Percentiles rank a stretch among this genome's conserved stretches.
Evolutionary conservation across 441 rosid species (phyloP).

Genomic region (Syzygium syzygioides): DNA sequence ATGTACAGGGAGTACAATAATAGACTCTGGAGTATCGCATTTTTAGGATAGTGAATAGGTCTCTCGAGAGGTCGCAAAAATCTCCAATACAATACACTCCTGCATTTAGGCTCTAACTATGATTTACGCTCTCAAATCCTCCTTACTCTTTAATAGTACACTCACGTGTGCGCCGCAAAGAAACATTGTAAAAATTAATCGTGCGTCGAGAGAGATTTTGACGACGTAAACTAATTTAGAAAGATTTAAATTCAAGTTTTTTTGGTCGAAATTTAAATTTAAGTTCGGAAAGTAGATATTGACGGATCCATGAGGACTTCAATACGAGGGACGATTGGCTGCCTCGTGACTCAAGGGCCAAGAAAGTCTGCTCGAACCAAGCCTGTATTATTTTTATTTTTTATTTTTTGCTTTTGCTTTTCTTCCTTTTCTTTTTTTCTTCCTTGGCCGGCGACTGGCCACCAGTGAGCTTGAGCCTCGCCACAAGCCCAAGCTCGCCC

Average conservation of each 20-base stretch:
- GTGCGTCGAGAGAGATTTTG: accelerated
- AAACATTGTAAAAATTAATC: neutral
- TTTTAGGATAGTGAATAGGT: accelerated
- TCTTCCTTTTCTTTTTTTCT: too few species aligned
- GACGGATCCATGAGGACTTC: neutral
- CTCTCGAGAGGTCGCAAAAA: neutral
- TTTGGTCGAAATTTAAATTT: neutral
- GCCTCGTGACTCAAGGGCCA: conserved; percentile 90
- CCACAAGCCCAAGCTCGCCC: accelerated
- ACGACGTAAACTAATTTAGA: too few species aligned
- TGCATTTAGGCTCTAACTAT: accelerated
- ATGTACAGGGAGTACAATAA: neutral
- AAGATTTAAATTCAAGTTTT: too few species aligned
- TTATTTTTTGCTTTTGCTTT: too few species aligned
- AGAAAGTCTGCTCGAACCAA: conserved; percentile 90
- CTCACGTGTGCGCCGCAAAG: neutral
- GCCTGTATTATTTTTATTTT: conserved; percentile 27
- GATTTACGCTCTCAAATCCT: neutral
- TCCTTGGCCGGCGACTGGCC: too few species aligned
- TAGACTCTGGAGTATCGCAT: accelerated
- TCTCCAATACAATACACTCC: accelerated
- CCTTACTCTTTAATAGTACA: neutral
- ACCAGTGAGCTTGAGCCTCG: too few species aligned
- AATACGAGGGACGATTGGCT: neutral
- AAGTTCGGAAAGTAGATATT: neutral